Conservation (phyloP, 177 flowering plant genomes). For the Vitis hybrid region DNA sequence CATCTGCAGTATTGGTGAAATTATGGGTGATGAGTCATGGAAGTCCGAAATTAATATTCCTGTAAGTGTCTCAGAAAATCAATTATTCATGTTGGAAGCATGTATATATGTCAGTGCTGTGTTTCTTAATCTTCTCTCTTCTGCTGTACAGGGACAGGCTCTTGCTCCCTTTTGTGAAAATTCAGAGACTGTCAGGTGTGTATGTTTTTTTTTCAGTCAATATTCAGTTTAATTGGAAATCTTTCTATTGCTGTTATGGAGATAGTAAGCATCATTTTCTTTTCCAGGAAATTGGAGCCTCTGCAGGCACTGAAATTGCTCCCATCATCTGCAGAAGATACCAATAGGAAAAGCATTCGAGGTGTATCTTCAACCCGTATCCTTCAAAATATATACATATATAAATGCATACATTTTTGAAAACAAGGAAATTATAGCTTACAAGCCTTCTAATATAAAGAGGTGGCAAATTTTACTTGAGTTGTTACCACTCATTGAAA, state of each 20-base stretch:
- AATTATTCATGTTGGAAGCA: not conserved
- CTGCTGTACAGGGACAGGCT: slow-evolving; percentile 45
- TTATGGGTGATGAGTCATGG: slow-evolving; percentile 63
- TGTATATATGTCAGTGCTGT: not conserved
- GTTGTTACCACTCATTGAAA: too few relatives aligned
- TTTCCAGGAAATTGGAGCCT: slow-evolving; percentile 64
- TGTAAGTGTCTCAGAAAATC: slow-evolving; percentile 42
- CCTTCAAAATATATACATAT: slow-evolving; percentile 30
- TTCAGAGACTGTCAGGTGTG: slow-evolving; percentile 54
- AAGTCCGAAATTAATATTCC: slow-evolving; percentile 39
- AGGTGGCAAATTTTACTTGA: not conserved
- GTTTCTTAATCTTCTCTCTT: slow-evolving; percentile 14
- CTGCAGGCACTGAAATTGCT: slow-evolving; percentile 56
- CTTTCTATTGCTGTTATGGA: not conserved
- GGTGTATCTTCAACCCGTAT: slow-evolving; percentile 68
- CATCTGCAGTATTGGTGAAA: slow-evolving; percentile 62
- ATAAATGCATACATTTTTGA: not conserved
- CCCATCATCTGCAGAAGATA: slow-evolving; percentile 59
- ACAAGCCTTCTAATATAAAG: slow-evolving; percentile 3
- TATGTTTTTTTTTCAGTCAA: not conserved
- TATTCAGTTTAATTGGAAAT: not conserved
- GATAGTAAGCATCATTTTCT: slow-evolving; percentile 11
- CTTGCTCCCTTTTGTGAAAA: slow-evolving; percentile 30
- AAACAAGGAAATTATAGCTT: not conserved
- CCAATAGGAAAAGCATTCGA: slow-evolving; percentile 49